Conservation (phyloP, 192 early-diverging fungal species). For the Diversispora epigaea region DNA sequence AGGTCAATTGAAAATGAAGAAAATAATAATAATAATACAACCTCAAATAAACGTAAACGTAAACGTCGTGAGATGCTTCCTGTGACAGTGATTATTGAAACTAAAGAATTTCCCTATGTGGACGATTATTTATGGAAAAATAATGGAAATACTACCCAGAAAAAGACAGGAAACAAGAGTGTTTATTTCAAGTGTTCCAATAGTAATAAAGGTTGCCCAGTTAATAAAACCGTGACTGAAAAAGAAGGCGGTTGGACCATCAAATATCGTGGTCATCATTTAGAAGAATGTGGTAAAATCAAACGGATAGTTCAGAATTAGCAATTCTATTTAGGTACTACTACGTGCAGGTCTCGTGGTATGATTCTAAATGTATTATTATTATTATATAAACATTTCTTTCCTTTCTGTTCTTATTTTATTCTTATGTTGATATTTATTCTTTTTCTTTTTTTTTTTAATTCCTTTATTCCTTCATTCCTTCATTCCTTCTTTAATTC, state of each 20-base stretch:
- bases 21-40: background rate
- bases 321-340: background rate
- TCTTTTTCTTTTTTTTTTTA: too few species aligned
- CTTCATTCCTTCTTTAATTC: too few species aligned
- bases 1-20: slow-evolving; percentile 29
- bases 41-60: slow-evolving; percentile 42
- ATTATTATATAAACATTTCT: too few species aligned
- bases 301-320: slow-evolving; percentile 43
- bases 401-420: too few species aligned
- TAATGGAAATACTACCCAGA: slow-evolving; percentile 60
- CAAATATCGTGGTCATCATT: slow-evolving; percentile 58
- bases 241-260: slow-evolving; percentile 54
- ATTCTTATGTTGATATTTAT: too few species aligned
- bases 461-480: too few species aligned
- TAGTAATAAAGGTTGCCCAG: slow-evolving; percentile 50
- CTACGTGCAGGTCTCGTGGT: background rate
- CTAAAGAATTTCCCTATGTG: slow-evolving; percentile 45
- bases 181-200: slow-evolving; percentile 63
- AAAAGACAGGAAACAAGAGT: slow-evolving; percentile 57
- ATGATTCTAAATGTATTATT: background rate
- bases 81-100: slow-evolving; percentile 59
- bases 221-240: slow-evolving; percentile 59
- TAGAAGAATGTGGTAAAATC: slow-evolving; percentile 50
- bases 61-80: slow-evolving; percentile 61
- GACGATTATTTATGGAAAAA: slow-evolving; percentile 60